These are phyloP conservation scores for Emericellopsis terricola DNA, from an alignment of 495 filamentous ascomycete genomes.

Conservation along the genomic window DNA sequence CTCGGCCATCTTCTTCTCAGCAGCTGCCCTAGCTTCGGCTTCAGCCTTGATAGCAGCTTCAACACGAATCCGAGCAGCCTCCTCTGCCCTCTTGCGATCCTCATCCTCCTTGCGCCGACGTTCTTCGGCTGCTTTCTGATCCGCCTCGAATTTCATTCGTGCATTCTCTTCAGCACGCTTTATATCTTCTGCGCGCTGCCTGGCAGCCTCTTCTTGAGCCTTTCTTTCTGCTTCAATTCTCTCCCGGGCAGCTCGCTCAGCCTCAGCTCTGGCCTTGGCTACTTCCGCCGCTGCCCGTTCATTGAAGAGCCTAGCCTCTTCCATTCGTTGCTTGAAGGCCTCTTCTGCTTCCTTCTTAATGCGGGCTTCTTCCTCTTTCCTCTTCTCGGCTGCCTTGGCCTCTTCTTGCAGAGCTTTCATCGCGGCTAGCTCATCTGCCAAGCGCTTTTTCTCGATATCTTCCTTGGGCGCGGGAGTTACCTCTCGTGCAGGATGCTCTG, in stretches of 20 bases:
- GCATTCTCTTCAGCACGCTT: conserved; percentile 19
- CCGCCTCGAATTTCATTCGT: conserved; percentile 15
- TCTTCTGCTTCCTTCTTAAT: conserved; percentile 25
- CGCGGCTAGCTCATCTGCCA: conserved; percentile 21
- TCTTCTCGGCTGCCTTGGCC: conserved; percentile 18
- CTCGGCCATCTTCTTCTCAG: conserved; percentile 14
- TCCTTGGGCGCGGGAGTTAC: conserved; percentile 21
- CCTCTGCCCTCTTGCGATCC: conserved; percentile 10
- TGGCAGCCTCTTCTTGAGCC: conserved; percentile 14
- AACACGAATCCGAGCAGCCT: conserved; percentile 9
- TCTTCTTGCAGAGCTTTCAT: conserved; percentile 14
- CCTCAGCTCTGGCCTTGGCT: conserved; percentile 21
- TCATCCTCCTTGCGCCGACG: conserved; percentile 16
- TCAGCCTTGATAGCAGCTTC: conserved; percentile 5
- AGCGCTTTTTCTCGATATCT: conserved; percentile 16
- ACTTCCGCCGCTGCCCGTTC: conserved; percentile 19
- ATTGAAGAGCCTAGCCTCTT: conserved; percentile 17
- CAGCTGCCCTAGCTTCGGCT: conserved; percentile 11
- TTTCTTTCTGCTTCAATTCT: conserved; percentile 16
- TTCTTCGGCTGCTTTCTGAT: conserved; percentile 12
- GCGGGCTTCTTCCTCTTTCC: conserved; percentile 22
- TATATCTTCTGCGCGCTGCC: conserved; percentile 16
- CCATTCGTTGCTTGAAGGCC: conserved; percentile 17
- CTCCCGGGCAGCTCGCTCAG: conserved; percentile 26
- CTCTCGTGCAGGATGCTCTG: conserved; percentile 16